These are phyloP conservation scores for Purpureocillium takamizusanense DNA, from an alignment of 2,329 filamentous ascomycete species.

Conservation along the genomic window DNA sequence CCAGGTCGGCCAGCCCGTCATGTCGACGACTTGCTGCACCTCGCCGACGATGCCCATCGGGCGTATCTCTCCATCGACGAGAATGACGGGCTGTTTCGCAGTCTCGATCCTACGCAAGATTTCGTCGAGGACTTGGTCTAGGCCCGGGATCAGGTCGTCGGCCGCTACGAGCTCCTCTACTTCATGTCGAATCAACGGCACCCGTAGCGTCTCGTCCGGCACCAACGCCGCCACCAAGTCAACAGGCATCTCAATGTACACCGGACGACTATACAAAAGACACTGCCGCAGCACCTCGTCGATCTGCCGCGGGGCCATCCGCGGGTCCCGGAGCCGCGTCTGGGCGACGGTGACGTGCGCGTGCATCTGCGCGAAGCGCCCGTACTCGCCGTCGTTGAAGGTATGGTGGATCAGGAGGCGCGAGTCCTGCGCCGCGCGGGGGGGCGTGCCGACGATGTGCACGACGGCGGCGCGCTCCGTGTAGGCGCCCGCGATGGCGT, in stretches of 20 bases:
- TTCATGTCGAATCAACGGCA: constrained; percentile 21
- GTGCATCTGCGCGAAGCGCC: constrained; percentile 39
- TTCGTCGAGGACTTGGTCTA: no score
- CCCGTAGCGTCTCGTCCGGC: constrained; percentile 17
- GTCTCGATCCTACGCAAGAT: constrained; percentile 25
- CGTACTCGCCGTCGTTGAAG: constrained; percentile 44
- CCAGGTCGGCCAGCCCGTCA: constrained; percentile 37
- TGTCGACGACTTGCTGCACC: constrained; percentile 30
- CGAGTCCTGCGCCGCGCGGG: constrained; percentile 29
- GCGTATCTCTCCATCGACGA: constrained; percentile 42
- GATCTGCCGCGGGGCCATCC: constrained; percentile 33
- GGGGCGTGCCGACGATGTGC: constrained; percentile 48
- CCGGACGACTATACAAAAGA: constrained; percentile 42
- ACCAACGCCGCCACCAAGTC: constrained; percentile 37
- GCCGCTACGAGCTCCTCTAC: no score
- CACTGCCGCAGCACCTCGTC: constrained; percentile 26
- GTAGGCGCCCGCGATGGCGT: constrained; percentile 49
- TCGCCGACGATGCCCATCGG: constrained; percentile 29
- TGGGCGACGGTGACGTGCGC: constrained; percentile 39
- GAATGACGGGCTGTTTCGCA: constrained; percentile 37
- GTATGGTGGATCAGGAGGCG: constrained; percentile 42
- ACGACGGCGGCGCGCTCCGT: constrained; percentile 46
- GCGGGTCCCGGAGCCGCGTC: constrained; percentile 30
- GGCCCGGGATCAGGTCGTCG: no score
- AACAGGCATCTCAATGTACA: constrained; percentile 45